A percentile compares a stretch with the other conserved stretches of the same genome.
phyloP scores from a whole-genome alignment of 306 rosid species.

The Lotus japonicus region DNA sequence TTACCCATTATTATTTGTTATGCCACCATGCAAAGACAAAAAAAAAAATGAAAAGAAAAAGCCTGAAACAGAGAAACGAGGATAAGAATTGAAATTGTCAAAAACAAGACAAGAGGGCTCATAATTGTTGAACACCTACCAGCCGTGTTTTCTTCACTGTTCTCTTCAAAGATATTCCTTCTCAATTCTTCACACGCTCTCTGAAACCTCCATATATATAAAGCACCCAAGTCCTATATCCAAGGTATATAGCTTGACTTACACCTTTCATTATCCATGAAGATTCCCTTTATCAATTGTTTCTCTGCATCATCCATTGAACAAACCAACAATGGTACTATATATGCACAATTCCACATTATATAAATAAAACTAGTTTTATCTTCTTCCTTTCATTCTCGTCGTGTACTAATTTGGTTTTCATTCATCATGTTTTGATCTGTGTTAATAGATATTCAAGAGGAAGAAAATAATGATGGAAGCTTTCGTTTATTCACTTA shows the following conservation, averaged over 20 bases:
- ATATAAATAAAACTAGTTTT: not conserved
- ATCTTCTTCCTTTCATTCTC: not conserved
- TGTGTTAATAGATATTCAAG: slow-evolving; percentile 19
- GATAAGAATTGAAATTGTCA: slow-evolving; percentile 8
- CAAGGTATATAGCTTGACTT: too few species aligned
- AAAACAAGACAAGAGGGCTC: not conserved
- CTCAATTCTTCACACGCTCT: not conserved
- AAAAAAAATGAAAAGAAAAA: too few species aligned
- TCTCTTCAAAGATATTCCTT: not conserved
- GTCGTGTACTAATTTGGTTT: not conserved
- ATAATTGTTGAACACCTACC: too few species aligned
- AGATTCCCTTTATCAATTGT: slow-evolving; percentile 5
- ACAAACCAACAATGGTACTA: slow-evolving; percentile 22
- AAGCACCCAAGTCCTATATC: not conserved
- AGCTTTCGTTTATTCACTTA: slow-evolving; percentile 55
- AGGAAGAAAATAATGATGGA: slow-evolving; percentile 26
- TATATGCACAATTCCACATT: not conserved
- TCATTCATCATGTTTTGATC: not conserved
- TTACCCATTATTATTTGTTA: too few species aligned
- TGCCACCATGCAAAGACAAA: too few species aligned
- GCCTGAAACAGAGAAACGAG: not conserved
- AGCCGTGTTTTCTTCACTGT: not conserved
- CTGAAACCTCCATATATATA: not conserved
- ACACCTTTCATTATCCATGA: slow-evolving; percentile 14
- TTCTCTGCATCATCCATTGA: slow-evolving; percentile 9